Evolutionary conservation across 2,329 filamentous ascomycete genomes (phyloP), one percentile per base, ranked within the genome.

Genomic region (Hirsutella thompsonii): DNA sequence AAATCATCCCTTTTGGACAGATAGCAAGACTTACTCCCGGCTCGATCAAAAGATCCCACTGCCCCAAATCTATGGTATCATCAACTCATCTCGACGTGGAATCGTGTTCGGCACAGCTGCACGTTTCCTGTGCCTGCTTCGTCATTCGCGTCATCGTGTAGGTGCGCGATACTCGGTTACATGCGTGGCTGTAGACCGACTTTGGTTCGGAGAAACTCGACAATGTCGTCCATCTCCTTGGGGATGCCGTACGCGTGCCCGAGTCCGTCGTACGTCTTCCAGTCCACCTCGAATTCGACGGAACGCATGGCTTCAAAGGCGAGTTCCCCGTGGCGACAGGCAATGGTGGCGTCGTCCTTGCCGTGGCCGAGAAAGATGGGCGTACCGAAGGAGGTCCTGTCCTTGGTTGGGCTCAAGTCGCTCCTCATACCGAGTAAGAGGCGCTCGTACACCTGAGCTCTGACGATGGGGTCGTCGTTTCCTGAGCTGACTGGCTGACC

Each of bases 221-320:
- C 47, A 38, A 70, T 61, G 49, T 71, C 65, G 46, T 72, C 47
- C n/a, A 53, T 50, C 32, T 51, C 63, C 36, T 70, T 63, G 0
- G 66, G 66, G 13, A 68, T 53, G 43, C 62, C 67, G 45, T 69
- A 68, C 65, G 69, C 70, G 44, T 72, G 68, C 0, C 66, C 67
- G 26, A 60, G 53, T 0, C 48, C 56, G 4, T 51, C 21, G 49
- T 72, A 74, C 0, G 45, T 29, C 40, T 60, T 36, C 33, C 37
- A 46, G 3, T 23, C 23, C 4, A 46, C 61, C 0, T 55, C 19
- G 40, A 59, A 61, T 1, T 55, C 60, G 28, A 58, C 43, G n/a
- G 46, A 41, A 8, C 37, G 23, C 42, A 70, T 44, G 3, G 52
- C 21, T 3, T 1, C 2, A 0, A 46, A 46, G 11, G 61, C 54